Conservation (phyloP, 352 stramenopile species). For the Pythium plurisporium region DNA sequence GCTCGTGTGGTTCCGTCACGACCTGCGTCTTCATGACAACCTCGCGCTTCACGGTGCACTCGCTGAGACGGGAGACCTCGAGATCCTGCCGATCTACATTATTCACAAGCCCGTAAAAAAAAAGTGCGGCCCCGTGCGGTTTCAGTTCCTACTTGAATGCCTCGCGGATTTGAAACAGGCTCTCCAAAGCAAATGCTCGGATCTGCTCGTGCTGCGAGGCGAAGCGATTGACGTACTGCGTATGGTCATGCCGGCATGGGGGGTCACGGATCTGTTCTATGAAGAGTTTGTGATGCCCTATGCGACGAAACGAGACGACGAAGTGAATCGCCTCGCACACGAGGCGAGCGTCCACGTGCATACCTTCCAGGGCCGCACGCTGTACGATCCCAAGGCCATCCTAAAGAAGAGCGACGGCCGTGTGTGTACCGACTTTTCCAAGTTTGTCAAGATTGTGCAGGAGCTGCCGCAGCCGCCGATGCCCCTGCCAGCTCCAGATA, state of each 20-base stretch:
- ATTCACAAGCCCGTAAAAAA: constrained; percentile 74
- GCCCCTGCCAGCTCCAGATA: constrained; percentile 30
- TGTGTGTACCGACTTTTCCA: constrained; percentile 43
- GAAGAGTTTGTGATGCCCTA: constrained; percentile 57
- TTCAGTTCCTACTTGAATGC: constrained; percentile 92
- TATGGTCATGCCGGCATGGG: constrained; percentile 47
- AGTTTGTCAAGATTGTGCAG: constrained; percentile 47
- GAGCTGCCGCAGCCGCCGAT: constrained; percentile 48
- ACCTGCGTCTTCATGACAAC: constrained; percentile 96
- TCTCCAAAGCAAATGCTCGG: constrained; percentile 29
- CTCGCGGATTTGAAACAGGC: constrained; percentile 67
- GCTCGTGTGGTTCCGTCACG: constrained; percentile 92
- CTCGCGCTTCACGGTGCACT: constrained; percentile 78
- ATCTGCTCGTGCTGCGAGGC: constrained; percentile 51
- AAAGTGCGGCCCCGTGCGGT: constrained; percentile 59
- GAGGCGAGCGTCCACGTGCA: constrained; percentile 34
- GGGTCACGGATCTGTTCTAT: constrained; percentile 67
- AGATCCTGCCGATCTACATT: constrained; percentile 81
- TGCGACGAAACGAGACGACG: constrained; percentile 36
- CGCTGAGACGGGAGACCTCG: constrained; percentile 11
- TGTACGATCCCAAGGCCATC: constrained; percentile 57
- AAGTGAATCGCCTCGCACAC: constrained; percentile 33
- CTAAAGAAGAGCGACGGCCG: constrained; percentile 42
- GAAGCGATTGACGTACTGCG: constrained; percentile 54
- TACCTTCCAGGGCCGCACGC: constrained; percentile 36